Base-by-base conservation (phyloP, 2,329 filamentous ascomycete genomes). In the Claviceps purpurea region DNA sequence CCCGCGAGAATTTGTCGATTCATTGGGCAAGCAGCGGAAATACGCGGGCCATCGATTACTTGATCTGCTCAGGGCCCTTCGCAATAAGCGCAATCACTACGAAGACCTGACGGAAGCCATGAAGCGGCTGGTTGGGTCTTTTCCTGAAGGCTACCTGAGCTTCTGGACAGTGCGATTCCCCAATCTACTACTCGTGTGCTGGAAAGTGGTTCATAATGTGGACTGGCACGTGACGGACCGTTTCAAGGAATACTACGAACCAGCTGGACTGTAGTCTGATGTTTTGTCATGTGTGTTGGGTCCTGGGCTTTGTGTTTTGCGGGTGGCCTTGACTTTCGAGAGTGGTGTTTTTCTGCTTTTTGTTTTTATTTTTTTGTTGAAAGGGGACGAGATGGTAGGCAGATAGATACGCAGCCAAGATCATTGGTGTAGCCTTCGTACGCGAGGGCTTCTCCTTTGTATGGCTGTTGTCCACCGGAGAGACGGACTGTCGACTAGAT, bases 71-170 rank as follows among this genome's bases (percentile, higher is more conserved):
- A 79, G 93, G 1, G 93, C 91, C 1, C 72, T 98, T 52, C 77
- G 93, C 24, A 98, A 98, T 70, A 98, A 98, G 78, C 87, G 87
- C 61, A 95, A 97, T 57, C 93, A 98, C 64, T 98, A 96, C 65
- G 90, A 95, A 62, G 93, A 98, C 65, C 91, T 98, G 87, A 78
- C 87, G 6, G 86, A 90, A 14, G 71, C 81, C 48, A 77, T 95
- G 56, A 91, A 78, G 61, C 72, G 72, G 55, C 65, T 68, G 34
- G 87, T 95, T 0, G 89, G 89, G 0, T 70, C 82, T 8, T 64
- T 91, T 54, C 85, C 89, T 0, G 83, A 89, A 14, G 88, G 87
- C 0, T 96, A 95, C 63, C 71, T 95, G 45, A 75, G 74, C 11
- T 95, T 94, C 62, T 96, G 89, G 87, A 86, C 85, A 0, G 73